These are phyloP conservation scores for Mycoemilia scoparia DNA, from an alignment of 192 early-diverging fungal species.

Conservation along the genomic window DNA sequence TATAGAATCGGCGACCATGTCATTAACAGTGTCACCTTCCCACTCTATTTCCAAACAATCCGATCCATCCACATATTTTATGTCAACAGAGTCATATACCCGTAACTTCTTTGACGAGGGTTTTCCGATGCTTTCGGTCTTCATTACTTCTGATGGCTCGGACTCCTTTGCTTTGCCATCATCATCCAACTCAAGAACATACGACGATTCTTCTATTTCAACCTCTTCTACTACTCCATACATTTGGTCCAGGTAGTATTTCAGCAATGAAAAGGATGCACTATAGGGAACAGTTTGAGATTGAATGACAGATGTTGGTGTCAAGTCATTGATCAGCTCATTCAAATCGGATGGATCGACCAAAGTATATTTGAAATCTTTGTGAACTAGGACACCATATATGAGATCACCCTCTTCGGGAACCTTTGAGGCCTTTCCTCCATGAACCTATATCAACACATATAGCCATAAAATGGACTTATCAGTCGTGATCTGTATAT, in stretches of 20 bases:
- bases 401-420: slow-evolving; percentile 49
- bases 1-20: slow-evolving; percentile 92
- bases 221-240: slow-evolving; percentile 52
- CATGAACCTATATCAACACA: slow-evolving; percentile 63
- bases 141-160: slow-evolving; percentile 9
- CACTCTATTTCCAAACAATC: slow-evolving; percentile 59
- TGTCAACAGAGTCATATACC: slow-evolving; percentile 58
- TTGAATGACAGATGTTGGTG: slow-evolving; percentile 58
- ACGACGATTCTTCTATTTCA: too few species aligned
- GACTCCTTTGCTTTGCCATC: slow-evolving; percentile 1
- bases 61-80: slow-evolving; percentile 38
- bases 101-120: slow-evolving; percentile 6
- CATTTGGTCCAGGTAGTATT: slow-evolving; percentile 86
- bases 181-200: too few species aligned
- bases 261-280: slow-evolving; percentile 59
- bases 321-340: slow-evolving; percentile 66
- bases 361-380: slow-evolving; percentile 79
- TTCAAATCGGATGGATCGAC: slow-evolving; percentile 63
- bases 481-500: not conserved
- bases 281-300: slow-evolving; percentile 54
- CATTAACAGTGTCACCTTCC: slow-evolving; percentile 77
- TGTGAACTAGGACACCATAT: slow-evolving; percentile 66
- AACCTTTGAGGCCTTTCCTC: slow-evolving; percentile 55
- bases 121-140: slow-evolving; percentile 1
- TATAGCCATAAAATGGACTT: not conserved